Percentiles rank a stretch among this genome's conserved stretches.
These are phyloP conservation scores for Coffea eugenioides DNA, from an alignment of 257 asterid genomes.

Conservation along the genomic window DNA sequence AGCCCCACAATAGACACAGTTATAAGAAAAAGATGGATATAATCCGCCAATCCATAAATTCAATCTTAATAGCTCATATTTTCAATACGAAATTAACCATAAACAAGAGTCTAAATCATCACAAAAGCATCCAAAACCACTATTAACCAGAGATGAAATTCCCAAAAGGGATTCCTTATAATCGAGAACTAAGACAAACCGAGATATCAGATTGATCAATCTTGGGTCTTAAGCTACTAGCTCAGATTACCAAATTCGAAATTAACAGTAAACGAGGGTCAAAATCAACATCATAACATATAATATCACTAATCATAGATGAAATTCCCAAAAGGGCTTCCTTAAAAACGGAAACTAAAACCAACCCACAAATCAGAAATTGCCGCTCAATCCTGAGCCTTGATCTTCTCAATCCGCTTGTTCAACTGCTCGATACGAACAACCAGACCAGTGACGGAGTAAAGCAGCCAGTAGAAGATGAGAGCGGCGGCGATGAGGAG, in stretches of 20 bases:
- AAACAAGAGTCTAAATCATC: neutral
- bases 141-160: neutral
- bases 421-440: constrained; percentile 64
- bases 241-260: neutral
- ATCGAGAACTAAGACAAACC: neutral
- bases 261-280: neutral
- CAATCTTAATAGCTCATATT: neutral
- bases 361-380: constrained; percentile 5
- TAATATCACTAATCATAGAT: neutral
- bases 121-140: neutral
- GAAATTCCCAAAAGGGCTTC: neutral
- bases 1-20: neutral
- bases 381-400: constrained; percentile 48
- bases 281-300: neutral
- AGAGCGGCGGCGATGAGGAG: constrained; percentile 85
- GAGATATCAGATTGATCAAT: constrained; percentile 16
- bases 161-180: neutral
- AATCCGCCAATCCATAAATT: neutral
- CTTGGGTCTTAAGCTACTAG: constrained; percentile 20
- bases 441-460: constrained; percentile 75
- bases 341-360: neutral
- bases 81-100: neutral
- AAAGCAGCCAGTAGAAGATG: constrained; percentile 84
- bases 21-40: neutral
- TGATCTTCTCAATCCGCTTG: constrained; percentile 45